Evolutionary conservation across 179 eudicot genomes (phyloP), one percentile per base, ranked within the genome.

Genomic region (Patellifolia procumbens): DNA sequence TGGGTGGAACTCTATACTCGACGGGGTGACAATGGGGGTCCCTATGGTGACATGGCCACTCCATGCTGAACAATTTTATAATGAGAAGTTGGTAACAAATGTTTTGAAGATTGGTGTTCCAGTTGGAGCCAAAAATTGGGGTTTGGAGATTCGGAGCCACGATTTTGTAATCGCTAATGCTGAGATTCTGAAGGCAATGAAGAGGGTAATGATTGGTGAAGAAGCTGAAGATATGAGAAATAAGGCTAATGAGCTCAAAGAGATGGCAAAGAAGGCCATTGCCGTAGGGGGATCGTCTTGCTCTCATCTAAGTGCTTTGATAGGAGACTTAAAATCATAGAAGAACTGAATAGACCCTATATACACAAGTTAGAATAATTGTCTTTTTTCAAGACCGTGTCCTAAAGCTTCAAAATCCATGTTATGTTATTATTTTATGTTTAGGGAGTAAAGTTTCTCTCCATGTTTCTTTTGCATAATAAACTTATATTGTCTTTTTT

Each of bases 31-130:
- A 0, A 53, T 70, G 0, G 81, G 83, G 0, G 46, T 81, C 58
- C 83, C 88, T 31, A 74, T 86, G 72, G 63, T 74, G 37, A 79
- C 84, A 9, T 86, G 88, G 88, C 86, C 88, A 2, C 35, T 74
- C 7, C 68, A 56, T 2, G 80, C 86, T 1, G 86, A 86, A 56
- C 88, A 86, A 42, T 83, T 83, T 48, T 75, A 68, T 31, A 81
- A 64, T 37, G 85, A 81, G 73, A 81, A 81, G 58, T 20, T 80
- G 43, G 60, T 83, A 4, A 78, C 78, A 2, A 39, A 86, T 7
- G 86, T 78, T 46, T 45, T 83, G 34, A 71, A 67, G 75, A 64
- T 74, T 16, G 88, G 86, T 4, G 48, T 83, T 45, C 56, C 46
- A 8, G 85, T 86, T 12, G 84, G 81, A 10, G 39, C 66, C 7